Percentiles rank a stretch among this genome's conserved stretches.
phyloP scores from a whole-genome alignment of 768 basidiomycete genomes.

The Strobilomyces confusus region DNA sequence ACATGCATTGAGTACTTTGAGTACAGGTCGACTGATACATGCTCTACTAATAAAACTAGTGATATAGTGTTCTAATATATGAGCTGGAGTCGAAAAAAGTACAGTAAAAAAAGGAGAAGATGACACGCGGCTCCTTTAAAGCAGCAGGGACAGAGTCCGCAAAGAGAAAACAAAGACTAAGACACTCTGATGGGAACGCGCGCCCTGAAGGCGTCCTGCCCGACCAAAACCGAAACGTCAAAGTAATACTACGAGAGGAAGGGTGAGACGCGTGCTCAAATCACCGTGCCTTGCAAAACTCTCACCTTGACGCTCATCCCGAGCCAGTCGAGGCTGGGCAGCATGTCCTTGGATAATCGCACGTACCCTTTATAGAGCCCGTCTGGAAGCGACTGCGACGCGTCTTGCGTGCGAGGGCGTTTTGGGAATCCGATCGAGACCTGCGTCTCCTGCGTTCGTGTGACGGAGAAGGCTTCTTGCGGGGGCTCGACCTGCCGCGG shows the following conservation, averaged over 20 bases:
- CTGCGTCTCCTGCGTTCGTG: conserved; percentile 32
- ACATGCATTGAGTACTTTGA: background rate
- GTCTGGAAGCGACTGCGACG: conserved; percentile 53
- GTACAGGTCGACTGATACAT: background rate
- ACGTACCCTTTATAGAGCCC: conserved; percentile 64
- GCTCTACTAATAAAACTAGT: conserved; percentile 5
- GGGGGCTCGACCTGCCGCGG: conserved; percentile 25
- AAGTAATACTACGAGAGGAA: conserved; percentile 56
- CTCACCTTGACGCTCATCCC: conserved; percentile 66
- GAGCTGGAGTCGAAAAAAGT: background rate
- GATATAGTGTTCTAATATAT: conserved; percentile 3
- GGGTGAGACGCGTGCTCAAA: conserved; percentile 4
- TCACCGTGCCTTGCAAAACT: conserved; percentile 6
- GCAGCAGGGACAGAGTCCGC: background rate
- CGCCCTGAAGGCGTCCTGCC: conserved; percentile 58
- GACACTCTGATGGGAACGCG: conserved; percentile 58
- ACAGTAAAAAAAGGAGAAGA: conserved; percentile 1
- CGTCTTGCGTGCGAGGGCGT: conserved; percentile 50
- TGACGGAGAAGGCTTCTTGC: conserved; percentile 11
- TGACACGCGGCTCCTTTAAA: background rate
- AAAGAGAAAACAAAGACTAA: conserved; percentile 30
- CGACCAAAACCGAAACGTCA: conserved; percentile 63
- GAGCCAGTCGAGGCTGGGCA: conserved; percentile 63
- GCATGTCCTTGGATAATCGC: conserved; percentile 50
- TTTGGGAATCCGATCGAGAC: conserved; percentile 70